Conservation (phyloP, 1,284 basidiomycete species). For the Cystobasidium sp. region DNA sequence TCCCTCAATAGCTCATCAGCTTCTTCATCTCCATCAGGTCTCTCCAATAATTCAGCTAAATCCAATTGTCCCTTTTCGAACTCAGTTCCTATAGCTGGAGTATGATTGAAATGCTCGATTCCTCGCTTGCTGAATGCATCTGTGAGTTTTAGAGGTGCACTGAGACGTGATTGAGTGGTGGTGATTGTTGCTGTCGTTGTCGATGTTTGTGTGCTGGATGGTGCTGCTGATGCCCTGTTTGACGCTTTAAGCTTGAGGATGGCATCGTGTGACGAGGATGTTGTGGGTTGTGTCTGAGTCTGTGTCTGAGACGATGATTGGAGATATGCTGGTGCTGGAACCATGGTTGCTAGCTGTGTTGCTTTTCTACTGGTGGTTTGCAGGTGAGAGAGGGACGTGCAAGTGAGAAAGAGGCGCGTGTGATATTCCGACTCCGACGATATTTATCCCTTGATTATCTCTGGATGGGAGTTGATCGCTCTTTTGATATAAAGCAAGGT, state of each 20-base stretch:
- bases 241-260: constrained; percentile 24
- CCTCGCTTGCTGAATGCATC: constrained; percentile 25
- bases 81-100: constrained; percentile 59
- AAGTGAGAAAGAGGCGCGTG: no score
- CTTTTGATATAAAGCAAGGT: no score
- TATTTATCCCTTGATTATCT: no score
- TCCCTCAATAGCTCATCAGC: constrained; percentile 61
- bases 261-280: constrained; percentile 8
- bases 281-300: neutral
- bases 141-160: constrained; percentile 28
- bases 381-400: no score
- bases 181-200: neutral
- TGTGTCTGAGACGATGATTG: neutral
- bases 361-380: neutral
- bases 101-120: constrained; percentile 45
- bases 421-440: no score
- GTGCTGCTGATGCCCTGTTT: neutral
- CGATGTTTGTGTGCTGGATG: neutral
- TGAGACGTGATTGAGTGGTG: constrained; percentile 21
- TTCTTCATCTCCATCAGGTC: constrained; percentile 57
- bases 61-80: constrained; percentile 59
- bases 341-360: neutral
- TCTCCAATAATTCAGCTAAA: constrained; percentile 48
- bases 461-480: no score
- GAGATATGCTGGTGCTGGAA: constrained; percentile 19